Evolutionary conservation across 257 asterid genomes (phyloP).

Genomic region (Handroanthus guayacan): DNA sequence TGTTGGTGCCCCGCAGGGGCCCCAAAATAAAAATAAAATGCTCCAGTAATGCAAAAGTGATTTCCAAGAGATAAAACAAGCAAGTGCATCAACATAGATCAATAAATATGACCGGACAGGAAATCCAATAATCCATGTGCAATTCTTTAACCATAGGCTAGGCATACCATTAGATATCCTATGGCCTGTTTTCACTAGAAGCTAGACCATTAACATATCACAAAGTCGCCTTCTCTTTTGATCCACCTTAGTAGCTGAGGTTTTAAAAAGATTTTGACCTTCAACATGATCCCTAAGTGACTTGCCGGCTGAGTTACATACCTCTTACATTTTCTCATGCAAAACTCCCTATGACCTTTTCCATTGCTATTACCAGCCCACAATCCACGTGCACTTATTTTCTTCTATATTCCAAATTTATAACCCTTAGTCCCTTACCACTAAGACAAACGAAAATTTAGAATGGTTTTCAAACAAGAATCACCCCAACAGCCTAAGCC

Average conservation of each 20-base stretch:
- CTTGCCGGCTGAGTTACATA: constrained; percentile 9
- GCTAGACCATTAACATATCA: neutral
- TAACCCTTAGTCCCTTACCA: neutral
- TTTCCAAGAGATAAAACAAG: neutral
- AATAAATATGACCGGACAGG: neutral
- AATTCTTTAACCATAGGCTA: constrained; percentile 1
- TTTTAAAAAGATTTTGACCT: neutral
- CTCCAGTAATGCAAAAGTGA: neutral
- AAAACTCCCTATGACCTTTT: neutral
- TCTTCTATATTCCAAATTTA: neutral
- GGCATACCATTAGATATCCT: neutral
- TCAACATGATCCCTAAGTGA: constrained; percentile 8
- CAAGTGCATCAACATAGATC: neutral
- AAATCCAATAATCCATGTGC: constrained; percentile 9
- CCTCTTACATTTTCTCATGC: neutral
- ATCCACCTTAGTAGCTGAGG: constrained; percentile 21
- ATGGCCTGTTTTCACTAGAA: neutral
- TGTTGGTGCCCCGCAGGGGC: neutral
- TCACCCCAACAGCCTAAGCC: constrained; percentile 20
- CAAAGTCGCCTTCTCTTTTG: neutral
- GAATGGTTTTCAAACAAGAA: neutral
- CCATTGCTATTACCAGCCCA: neutral
- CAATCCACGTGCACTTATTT: neutral
- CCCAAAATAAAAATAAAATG: neutral
- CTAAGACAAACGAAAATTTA: neutral